These are phyloP conservation scores for Fennellomyces sp. DNA, from an alignment of 371 early-diverging fungal genomes.

Conservation along the genomic window DNA sequence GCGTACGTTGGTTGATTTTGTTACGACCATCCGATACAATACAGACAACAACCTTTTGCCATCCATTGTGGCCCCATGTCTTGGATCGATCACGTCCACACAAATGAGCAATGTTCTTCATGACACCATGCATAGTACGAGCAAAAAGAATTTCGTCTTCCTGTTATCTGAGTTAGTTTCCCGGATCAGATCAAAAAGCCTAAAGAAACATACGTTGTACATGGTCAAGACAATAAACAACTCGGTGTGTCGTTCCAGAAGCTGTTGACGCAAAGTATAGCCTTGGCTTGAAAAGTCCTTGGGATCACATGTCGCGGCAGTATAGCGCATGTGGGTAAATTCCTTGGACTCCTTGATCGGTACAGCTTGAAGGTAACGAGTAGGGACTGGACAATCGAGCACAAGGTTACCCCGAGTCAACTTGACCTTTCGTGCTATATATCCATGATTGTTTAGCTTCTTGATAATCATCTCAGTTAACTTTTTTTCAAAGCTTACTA, in stretches of 20 bases:
- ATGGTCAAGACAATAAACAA: conserved; percentile 87
- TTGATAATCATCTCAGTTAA: not conserved
- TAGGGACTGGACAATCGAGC: conserved; percentile 78
- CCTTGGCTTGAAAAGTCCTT: conserved; percentile 74
- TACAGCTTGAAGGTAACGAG: conserved; percentile 58
- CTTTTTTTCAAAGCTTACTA: conserved; percentile 34
- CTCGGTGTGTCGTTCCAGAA: conserved; percentile 79
- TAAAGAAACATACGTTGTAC: conserved; percentile 66
- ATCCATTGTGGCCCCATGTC: conserved; percentile 89
- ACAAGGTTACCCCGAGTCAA: conserved; percentile 79
- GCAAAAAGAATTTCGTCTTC: conserved; percentile 91
- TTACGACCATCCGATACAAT: conserved; percentile 77
- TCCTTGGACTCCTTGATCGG: conserved; percentile 67
- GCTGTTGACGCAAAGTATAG: conserved; percentile 84
- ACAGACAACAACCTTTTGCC: conserved; percentile 93
- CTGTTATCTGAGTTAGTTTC: conserved; percentile 25
- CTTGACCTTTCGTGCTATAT: conserved; percentile 57
- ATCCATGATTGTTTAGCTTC: not conserved
- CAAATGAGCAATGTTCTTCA: conserved; percentile 91
- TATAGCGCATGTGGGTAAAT: conserved; percentile 83
- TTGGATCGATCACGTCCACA: conserved; percentile 78
- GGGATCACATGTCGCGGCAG: conserved; percentile 84
- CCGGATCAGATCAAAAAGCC: not conserved
- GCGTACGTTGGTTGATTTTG: conserved; percentile 66
- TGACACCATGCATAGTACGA: conserved; percentile 88